Evolutionary conservation across 2,329 filamentous ascomycete genomes (phyloP), one percentile per base, ranked within the genome.

Genomic region (Fusarium devonianum): DNA sequence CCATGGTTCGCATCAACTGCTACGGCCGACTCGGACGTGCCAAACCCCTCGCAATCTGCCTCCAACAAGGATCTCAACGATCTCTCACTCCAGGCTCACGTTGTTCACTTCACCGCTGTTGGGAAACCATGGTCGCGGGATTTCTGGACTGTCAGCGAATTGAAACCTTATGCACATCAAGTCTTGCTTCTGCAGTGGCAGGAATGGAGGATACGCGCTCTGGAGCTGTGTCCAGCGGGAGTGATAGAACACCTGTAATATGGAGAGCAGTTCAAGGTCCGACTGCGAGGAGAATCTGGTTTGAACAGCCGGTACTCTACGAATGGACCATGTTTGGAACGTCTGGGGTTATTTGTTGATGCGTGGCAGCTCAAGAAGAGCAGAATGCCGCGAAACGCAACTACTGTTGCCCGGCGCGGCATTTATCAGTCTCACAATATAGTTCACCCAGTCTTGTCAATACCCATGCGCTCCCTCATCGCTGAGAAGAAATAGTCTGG

Each of bases 101-200:
- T 61, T 23, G 9, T 61, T 9, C 56, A 61, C 9, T 61, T 54
- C 21, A 49, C 44, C 7, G 50, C 47, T 5, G 29, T 53, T 17
- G 53, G 40, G 0, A 61, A 61, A 17, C 58, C 56, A 0, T 61
- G 56, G 58, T 41, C 26, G 19, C 28, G 49, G 13, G 50, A 53
- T 23, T 7, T 41, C 12, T 40, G 32, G 40, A 22, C 41, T 8
- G 40, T 36, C n/a, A 26, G 18, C 3, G 32, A 56, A 38, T 7
- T 37, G n/a, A 49, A 41, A 21, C 42, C 42, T 3, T 9, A 56
- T 8, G 50, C 43, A 7, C 54, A 60, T 21, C 37, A 39, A 6
- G 17, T 60, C 8, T 21, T 60, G 10, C 34, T 37, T 10, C 33
- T 52, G n/a, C 47, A 58, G 10, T 60, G 54, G 56, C 26, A 45